Evolutionary conservation across 1,139 yeast species (phyloP), one percentile per base, ranked within the genome.

Genomic region (Scheffersomyces illinoinensis): DNA sequence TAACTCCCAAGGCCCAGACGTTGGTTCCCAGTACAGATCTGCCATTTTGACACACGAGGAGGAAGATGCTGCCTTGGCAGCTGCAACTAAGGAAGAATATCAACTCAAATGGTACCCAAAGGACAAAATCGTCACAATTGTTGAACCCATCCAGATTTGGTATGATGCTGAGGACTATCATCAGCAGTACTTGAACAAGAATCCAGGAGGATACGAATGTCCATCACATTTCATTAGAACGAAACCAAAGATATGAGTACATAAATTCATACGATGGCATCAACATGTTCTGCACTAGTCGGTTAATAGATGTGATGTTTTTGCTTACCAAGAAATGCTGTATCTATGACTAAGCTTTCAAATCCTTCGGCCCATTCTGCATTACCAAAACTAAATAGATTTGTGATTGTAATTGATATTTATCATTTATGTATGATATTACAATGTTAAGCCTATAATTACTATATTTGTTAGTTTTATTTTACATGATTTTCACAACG

Each of bases 161-260:
- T 88, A 88, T 78, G 97, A 93, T 70, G 98, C 98, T 20, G 99
- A 95, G 74, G 93, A 87, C 50, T 95, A 93, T 72, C 98, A 95
- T 72, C 98, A 95, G 71, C 70, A 83, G 61, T 95, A 95, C 72
- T 79, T 93, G 68, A 81, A 82, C 58, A 87, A 85, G 69, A 92
- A 93, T 71, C 97, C 97, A 0, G 76, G 78, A 4, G 98, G 98
- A 4, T 91, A 92, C 74, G 91, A 89, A 61, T 93, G 98, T 72
- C 96, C 97, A 24, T 87, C 93, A 5, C 98, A 93, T 71, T 92
- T 83, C 58, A 62, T 71, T 52, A 62, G 75, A 59, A 66, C 68
- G 14, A 64, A 64, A 65, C 74, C 75, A 43, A 70, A 71, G 68
- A 63, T 61, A 2, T 70, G 59, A 60, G 53, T 53, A 24, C 12